Conservation (phyloP, 805 yeast species). For the Lipomyces yamanashiensis region DNA sequence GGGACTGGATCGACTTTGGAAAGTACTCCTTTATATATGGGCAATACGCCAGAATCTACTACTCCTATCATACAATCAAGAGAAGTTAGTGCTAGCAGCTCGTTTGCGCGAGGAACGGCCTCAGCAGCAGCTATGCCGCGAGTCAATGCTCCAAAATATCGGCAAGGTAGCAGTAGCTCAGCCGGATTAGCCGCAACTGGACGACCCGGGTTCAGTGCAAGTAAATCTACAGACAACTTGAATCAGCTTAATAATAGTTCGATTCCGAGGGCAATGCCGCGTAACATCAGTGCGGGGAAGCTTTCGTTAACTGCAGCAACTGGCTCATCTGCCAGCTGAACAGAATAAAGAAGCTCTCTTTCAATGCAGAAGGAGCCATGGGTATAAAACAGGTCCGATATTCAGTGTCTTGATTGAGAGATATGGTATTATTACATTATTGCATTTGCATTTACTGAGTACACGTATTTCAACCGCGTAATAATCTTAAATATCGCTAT, state of each 20-base stretch:
- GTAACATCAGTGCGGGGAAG: constrained; percentile 1
- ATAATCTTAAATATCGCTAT: too few species aligned
- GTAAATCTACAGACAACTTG: not conserved
- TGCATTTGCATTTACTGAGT: too few species aligned
- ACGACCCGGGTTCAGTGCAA: not conserved
- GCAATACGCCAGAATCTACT: not conserved
- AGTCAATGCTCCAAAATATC: not conserved
- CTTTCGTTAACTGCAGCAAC: not conserved
- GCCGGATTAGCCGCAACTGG: not conserved
- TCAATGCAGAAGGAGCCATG: too few species aligned
- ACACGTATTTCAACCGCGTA: too few species aligned
- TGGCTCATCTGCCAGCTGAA: too few species aligned
- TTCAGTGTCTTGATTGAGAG: too few species aligned
- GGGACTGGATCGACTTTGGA: too few species aligned
- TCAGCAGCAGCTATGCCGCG: not conserved
- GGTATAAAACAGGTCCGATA: too few species aligned
- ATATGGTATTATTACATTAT: too few species aligned
- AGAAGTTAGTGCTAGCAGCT: not conserved
- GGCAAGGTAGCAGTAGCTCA: not conserved
- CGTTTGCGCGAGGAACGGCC: not conserved
- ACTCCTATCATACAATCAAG: not conserved
- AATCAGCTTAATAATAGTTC: not conserved
- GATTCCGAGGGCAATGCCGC: constrained; percentile 9
- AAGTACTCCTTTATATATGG: too few species aligned
- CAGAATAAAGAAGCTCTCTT: too few species aligned